Conservation (phyloP, 164 flowering plant species). For the Taxillus chinensis region DNA sequence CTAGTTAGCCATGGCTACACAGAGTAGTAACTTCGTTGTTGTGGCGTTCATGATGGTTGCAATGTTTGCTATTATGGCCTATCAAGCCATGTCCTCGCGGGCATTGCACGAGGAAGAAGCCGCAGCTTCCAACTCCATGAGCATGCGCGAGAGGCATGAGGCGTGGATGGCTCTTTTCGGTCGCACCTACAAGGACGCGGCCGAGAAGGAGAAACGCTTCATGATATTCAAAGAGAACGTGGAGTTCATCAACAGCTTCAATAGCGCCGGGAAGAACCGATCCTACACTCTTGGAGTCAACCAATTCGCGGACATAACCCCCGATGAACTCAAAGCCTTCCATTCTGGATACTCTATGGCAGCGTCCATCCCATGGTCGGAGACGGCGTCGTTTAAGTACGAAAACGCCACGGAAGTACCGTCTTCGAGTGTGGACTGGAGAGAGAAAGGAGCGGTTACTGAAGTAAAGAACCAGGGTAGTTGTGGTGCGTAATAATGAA, state of each 20-base stretch:
- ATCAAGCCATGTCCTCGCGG: neutral
- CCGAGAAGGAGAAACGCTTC: neutral
- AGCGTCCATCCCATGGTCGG: neutral
- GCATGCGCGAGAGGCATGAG: neutral
- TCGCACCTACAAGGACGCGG: neutral
- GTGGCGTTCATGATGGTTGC: neutral
- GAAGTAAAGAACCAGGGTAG: constrained; percentile 9
- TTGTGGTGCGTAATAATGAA: constrained; percentile 2
- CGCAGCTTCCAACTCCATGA: neutral
- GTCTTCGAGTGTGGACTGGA: constrained; percentile 4
- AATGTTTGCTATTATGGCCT: neutral
- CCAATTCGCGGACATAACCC: neutral
- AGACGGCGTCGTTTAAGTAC: constrained; percentile 7
- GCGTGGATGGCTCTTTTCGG: neutral
- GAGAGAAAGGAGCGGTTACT: constrained; percentile 11
- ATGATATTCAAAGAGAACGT: neutral
- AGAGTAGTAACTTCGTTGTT: neutral
- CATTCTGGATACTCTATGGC: neutral
- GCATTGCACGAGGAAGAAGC: neutral
- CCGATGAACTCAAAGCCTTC: neutral
- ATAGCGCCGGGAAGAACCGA: neutral
- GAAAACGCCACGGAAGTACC: constrained; percentile 10
- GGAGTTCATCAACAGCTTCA: neutral
- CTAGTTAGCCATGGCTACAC: neutral
- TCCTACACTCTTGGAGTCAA: neutral